phyloP scores from a whole-genome alignment of 345 rosid genomes.

The Hirschfeldia incana region DNA sequence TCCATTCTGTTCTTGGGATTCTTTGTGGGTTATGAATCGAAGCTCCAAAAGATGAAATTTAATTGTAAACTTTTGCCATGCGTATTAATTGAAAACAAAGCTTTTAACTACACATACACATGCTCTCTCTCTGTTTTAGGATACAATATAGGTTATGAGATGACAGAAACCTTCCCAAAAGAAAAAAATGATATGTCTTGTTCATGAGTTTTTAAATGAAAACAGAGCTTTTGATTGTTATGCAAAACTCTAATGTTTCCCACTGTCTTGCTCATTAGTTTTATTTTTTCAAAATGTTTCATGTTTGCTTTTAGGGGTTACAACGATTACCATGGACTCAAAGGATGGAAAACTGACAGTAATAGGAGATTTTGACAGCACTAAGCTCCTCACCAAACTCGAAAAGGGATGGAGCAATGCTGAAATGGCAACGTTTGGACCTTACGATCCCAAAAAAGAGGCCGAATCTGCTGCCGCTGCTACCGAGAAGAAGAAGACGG shows the following conservation, averaged over 20 bases:
- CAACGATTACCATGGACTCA: slow-evolving; percentile 51
- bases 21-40: neutral
- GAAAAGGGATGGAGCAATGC: slow-evolving; percentile 40
- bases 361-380: slow-evolving; percentile 53
- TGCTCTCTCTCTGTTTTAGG: neutral
- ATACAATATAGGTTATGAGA: neutral
- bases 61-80: neutral
- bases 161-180: neutral
- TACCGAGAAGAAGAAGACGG: slow-evolving; percentile 46
- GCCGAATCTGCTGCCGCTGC: slow-evolving; percentile 21
- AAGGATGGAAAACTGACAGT: slow-evolving; percentile 61
- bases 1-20: neutral
- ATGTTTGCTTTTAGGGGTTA: slow-evolving; percentile 1
- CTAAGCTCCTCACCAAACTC: slow-evolving; percentile 42
- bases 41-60: neutral
- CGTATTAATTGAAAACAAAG: neutral
- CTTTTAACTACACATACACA: neutral
- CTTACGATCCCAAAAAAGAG: slow-evolving; percentile 20
- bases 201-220: neutral
- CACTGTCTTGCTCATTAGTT: neutral
- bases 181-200: neutral
- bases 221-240: neutral
- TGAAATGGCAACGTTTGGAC: slow-evolving; percentile 52
- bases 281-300: neutral
- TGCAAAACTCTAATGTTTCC: neutral